phyloP scores from a whole-genome alignment of 2,329 filamentous ascomycete species.

The Neoarthrinium moseri region DNA sequence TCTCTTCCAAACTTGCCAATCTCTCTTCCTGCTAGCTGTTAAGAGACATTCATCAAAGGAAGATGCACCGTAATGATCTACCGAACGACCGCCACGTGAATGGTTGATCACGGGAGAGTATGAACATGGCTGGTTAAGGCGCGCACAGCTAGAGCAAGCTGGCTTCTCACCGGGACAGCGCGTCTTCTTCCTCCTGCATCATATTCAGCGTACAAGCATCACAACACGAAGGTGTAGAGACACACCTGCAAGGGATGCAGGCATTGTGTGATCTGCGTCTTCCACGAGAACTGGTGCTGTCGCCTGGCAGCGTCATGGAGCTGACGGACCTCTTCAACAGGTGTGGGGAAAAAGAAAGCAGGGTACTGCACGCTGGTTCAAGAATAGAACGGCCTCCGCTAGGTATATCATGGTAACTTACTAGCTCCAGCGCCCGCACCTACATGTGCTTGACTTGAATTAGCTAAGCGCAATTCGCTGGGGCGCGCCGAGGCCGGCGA shows the following conservation, averaged over 20 bases:
- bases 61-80: conserved; percentile 25
- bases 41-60: conserved; percentile 1
- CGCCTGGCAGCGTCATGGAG: conserved; percentile 32
- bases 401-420: too few relatives aligned
- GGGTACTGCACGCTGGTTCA: too few relatives aligned
- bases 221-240: conserved; percentile 1
- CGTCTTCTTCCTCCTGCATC: conserved; percentile 44
- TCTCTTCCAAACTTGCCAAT: conserved; percentile 50
- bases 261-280: conserved; percentile 39
- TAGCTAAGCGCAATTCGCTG: too few relatives aligned
- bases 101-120: conserved; percentile 37
- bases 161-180: conserved; percentile 52
- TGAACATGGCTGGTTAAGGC: conserved; percentile 45
- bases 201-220: conserved; percentile 10
- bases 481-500: background rate
- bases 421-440: too few relatives aligned
- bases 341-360: too few relatives aligned
- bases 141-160: conserved; percentile 48
- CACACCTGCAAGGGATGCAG: conserved; percentile 47
- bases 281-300: conserved; percentile 28
- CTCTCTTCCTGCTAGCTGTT: conserved; percentile 41
- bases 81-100: conserved; percentile 40
- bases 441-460: too few relatives aligned
- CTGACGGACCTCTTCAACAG: too few relatives aligned
- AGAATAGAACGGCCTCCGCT: too few relatives aligned